Conservation (phyloP, 805 yeast species). For the Metschnikowia peoriensis region DNA sequence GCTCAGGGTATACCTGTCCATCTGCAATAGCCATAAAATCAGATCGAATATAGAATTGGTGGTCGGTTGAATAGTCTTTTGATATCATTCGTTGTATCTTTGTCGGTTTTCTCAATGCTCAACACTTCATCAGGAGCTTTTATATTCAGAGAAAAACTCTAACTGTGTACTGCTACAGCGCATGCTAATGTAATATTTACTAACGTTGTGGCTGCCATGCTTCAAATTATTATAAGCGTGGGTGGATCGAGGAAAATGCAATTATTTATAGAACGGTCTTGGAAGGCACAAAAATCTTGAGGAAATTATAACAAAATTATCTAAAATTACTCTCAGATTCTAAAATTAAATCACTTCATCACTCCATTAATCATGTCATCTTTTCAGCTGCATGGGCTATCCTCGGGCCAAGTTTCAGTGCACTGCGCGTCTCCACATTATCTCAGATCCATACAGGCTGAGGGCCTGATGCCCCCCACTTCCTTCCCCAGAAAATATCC, state of each 20-base stretch:
- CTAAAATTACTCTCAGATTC: too few relatives aligned
- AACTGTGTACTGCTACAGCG: too few relatives aligned
- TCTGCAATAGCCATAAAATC: constrained; percentile 35
- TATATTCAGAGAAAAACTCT: too few relatives aligned
- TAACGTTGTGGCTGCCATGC: too few relatives aligned
- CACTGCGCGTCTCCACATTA: constrained; percentile 2
- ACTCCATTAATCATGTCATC: neutral
- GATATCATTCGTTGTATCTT: constrained; percentile 28
- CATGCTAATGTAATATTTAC: too few relatives aligned
- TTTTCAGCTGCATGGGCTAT: neutral
- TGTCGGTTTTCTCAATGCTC: constrained; percentile 21
- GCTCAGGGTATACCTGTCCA: constrained; percentile 26
- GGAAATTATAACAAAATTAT: too few relatives aligned
- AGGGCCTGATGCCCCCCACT: constrained; percentile 1
- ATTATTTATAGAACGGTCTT: too few relatives aligned
- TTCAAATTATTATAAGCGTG: too few relatives aligned
- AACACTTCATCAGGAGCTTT: constrained; percentile 22
- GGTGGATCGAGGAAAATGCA: too few relatives aligned
- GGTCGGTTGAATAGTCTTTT: constrained; percentile 28
- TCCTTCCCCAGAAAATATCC: constrained; percentile 1
- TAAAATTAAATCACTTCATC: too few relatives aligned
- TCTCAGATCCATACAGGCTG: neutral
- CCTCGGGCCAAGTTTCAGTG: neutral
- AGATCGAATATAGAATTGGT: constrained; percentile 35
- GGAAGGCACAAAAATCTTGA: too few relatives aligned